These are phyloP conservation scores for Veloboletus limbatus DNA, from an alignment of 1,284 basidiomycete genomes.

Conservation along the genomic window DNA sequence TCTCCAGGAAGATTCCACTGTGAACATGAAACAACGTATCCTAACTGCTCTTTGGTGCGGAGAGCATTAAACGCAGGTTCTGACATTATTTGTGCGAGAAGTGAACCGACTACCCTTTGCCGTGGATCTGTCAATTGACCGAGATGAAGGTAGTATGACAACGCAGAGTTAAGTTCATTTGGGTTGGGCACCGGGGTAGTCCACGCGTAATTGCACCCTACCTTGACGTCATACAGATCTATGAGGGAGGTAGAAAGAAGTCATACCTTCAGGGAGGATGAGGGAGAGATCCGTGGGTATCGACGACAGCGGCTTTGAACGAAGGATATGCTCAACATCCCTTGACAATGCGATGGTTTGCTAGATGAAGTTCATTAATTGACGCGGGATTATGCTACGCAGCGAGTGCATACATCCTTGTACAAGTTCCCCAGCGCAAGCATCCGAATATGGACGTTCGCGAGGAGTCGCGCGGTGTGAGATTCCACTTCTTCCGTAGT, in stretches of 20 bases:
- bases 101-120: slow-evolving; percentile 55
- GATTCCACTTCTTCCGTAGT: slow-evolving; percentile 64
- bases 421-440: slow-evolving; percentile 86
- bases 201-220: slow-evolving; percentile 75
- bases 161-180: slow-evolving; percentile 83
- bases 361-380: slow-evolving; percentile 37
- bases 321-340: slow-evolving; percentile 69
- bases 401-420: slow-evolving; percentile 57
- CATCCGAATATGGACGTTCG: slow-evolving; percentile 70
- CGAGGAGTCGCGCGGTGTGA: slow-evolving; percentile 66
- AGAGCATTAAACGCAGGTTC: slow-evolving; percentile 95
- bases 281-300: slow-evolving; percentile 47
- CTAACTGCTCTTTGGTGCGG: slow-evolving; percentile 96
- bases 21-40: slow-evolving; percentile 79
- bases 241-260: background rate
- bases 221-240: slow-evolving; percentile 11
- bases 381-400: background rate
- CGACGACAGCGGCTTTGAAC: slow-evolving; percentile 52
- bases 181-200: slow-evolving; percentile 75
- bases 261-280: slow-evolving; percentile 63
- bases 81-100: slow-evolving; percentile 74
- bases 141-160: slow-evolving; percentile 79
- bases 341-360: slow-evolving; percentile 77
- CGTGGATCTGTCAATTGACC: slow-evolving; percentile 59
- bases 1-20: slow-evolving; percentile 56